Evolutionary conservation across 2,329 filamentous ascomycete genomes (phyloP).

Genomic region (Hypoxylon sp.): DNA sequence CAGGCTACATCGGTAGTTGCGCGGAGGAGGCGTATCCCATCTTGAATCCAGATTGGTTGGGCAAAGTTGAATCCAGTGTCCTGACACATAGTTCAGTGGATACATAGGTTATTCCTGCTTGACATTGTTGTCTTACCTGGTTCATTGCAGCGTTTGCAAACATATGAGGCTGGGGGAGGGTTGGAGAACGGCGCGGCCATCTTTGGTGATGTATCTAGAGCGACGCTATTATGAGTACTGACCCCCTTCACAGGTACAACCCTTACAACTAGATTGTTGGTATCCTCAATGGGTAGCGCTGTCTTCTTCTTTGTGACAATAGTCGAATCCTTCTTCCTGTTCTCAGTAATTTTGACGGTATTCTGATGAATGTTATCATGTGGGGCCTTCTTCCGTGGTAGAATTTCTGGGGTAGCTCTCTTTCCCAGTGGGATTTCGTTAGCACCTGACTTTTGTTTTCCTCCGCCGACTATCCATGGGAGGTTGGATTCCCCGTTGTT

Average conservation of each 20-base stretch:
- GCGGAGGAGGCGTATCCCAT: conserved; percentile 54
- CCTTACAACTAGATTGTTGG: neutral
- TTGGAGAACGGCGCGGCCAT: neutral
- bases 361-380: conserved; percentile 13
- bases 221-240: neutral
- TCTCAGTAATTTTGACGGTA: conserved; percentile 17
- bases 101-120: neutral
- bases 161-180: conserved; percentile 44
- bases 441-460: conserved; percentile 33
- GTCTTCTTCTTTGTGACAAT: neutral
- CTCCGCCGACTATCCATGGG: neutral
- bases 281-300: neutral
- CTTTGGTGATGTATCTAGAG: neutral
- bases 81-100: conserved; percentile 49
- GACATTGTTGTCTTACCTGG: conserved; percentile 48
- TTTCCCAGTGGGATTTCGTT: conserved; percentile 39
- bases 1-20: conserved; percentile 55
- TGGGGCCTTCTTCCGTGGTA: neutral
- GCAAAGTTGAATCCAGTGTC: conserved; percentile 58
- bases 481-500: conserved; percentile 9
- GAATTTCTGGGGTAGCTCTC: neutral
- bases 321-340: conserved; percentile 1
- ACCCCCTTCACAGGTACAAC: neutral
- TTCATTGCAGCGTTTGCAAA: conserved; percentile 55
- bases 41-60: conserved; percentile 61